Percentiles rank a stretch among this genome's conserved stretches.
phyloP scores from a whole-genome alignment of 2,329 filamentous ascomycete genomes.

The Trichophyton schoenleinii region DNA sequence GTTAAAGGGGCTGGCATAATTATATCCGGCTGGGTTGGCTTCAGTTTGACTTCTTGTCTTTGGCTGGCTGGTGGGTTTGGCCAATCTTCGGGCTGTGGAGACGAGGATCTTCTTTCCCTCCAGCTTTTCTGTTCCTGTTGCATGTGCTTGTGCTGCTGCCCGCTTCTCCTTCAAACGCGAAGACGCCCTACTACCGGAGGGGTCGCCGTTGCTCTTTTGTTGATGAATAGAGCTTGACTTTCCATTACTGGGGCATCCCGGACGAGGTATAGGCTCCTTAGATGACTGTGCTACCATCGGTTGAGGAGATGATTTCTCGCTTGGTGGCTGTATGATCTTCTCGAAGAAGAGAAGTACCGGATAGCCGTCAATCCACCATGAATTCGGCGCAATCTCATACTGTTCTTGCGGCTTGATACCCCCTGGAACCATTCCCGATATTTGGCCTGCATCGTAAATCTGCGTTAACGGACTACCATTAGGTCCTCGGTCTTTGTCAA shows the following conservation, averaged over 20 bases:
- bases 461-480: conserved; percentile 14
- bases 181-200: background rate
- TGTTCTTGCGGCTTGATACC: conserved; percentile 13
- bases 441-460: conserved; percentile 22
- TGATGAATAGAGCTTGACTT: too few relatives aligned
- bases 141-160: background rate
- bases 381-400: conserved; percentile 17
- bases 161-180: background rate
- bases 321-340: conserved; percentile 10
- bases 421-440: conserved; percentile 20
- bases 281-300: too few relatives aligned
- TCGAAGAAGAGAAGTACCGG: conserved; percentile 27
- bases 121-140: background rate
- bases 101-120: too few relatives aligned
- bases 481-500: conserved; percentile 19
- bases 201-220: background rate
- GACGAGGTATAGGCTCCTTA: too few relatives aligned
- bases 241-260: background rate
- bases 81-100: background rate
- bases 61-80: background rate
- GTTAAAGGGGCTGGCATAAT: too few relatives aligned
- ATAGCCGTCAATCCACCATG: conserved; percentile 16
- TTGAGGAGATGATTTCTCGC: background rate
- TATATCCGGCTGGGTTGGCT: too few relatives aligned
- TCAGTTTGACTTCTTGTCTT: too few relatives aligned